These are phyloP conservation scores for Suhomyces guaymorum DNA, from an alignment of 1,139 yeast species.

Conservation along the genomic window DNA sequence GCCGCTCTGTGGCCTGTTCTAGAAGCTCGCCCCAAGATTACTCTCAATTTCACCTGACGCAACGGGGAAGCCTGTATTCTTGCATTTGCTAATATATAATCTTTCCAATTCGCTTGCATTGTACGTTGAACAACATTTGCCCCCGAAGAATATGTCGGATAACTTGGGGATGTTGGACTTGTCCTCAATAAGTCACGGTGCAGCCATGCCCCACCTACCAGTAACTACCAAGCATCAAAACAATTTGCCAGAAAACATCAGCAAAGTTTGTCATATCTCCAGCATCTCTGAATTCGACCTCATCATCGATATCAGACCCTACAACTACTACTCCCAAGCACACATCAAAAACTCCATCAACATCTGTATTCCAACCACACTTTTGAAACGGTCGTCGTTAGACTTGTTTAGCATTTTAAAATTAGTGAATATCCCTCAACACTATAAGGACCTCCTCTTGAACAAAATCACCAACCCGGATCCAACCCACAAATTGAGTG, in stretches of 20 bases:
- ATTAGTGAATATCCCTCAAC: slow-evolving; percentile 27
- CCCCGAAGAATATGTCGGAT: slow-evolving; percentile 3
- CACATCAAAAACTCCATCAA: slow-evolving; percentile 34
- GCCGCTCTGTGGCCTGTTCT: slow-evolving; percentile 4
- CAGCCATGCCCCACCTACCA: slow-evolving; percentile 1
- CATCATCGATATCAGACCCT: slow-evolving; percentile 42
- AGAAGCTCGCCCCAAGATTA: slow-evolving; percentile 1
- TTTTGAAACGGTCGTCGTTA: slow-evolving; percentile 38
- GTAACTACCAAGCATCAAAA: slow-evolving; percentile 1
- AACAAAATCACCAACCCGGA: slow-evolving; percentile 9
- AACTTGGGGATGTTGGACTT: slow-evolving; percentile 5
- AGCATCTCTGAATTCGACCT: slow-evolving; percentile 17
- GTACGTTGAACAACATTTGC: too few relatives aligned
- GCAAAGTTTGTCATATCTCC: slow-evolving; percentile 10
- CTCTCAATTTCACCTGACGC: slow-evolving; percentile 2
- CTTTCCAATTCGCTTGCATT: too few relatives aligned
- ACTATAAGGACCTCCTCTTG: slow-evolving; percentile 21
- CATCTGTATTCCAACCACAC: slow-evolving; percentile 44
- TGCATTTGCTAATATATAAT: too few relatives aligned
- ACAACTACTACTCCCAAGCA: slow-evolving; percentile 32
- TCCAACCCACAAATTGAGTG: slow-evolving; percentile 17
- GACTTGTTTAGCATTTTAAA: slow-evolving; percentile 33
- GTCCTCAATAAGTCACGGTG: slow-evolving; percentile 1
- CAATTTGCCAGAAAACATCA: slow-evolving; percentile 11
- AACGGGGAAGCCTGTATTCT: not conserved